Evolutionary conservation across 83 land plant genomes (phyloP), one percentile per base, ranked within the genome.

Genomic region (Thuja plicata): DNA sequence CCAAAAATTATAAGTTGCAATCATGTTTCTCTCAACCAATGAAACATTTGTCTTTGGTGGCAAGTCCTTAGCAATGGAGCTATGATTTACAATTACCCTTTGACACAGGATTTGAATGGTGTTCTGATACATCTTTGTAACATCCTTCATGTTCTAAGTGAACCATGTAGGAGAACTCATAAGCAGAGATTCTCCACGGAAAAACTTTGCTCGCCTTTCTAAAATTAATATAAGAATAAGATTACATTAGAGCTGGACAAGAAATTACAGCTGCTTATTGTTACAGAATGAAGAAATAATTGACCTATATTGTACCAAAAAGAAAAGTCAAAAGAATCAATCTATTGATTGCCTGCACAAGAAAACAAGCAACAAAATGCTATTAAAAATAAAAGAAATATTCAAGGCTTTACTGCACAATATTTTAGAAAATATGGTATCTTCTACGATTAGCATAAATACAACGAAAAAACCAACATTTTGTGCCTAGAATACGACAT

Each of bases 181-280:
- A 43, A 41, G 85, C 48, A 48, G 57, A 43, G 43, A 80, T 83
- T 83, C 55, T 84, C 86, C 12, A 15, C 11, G 32, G 55, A 84
- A 84, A n/a, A 41, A 21, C 46, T 8, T 84, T 84, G 57, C 37
- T 48, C 11, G 37, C 34, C 86, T 48, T 45, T 84, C 34, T 48
- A 48, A 55, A 84, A 34, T 84, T 84, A 55, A 48, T 48, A 84
- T 84, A 50, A 84, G 34, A 84, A 84, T 84, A 84, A 84, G 86
- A 84, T 30, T n/a, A 84, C 32, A 66, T 66, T 66, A 27, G 71
- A 66, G 57, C 86, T 48, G 86, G 57, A 84, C 50, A 45, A 48
- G 86, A 84, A 84, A 84, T 84, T 84, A 48, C 86, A 84, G 86
- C 86, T 84, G 57, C 55, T 84, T 84, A 84, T 84, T 84, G 86